These are phyloP conservation scores for Tripterygium wilfordii DNA, from an alignment of 177 flowering plant genomes.

Conservation along the genomic window DNA sequence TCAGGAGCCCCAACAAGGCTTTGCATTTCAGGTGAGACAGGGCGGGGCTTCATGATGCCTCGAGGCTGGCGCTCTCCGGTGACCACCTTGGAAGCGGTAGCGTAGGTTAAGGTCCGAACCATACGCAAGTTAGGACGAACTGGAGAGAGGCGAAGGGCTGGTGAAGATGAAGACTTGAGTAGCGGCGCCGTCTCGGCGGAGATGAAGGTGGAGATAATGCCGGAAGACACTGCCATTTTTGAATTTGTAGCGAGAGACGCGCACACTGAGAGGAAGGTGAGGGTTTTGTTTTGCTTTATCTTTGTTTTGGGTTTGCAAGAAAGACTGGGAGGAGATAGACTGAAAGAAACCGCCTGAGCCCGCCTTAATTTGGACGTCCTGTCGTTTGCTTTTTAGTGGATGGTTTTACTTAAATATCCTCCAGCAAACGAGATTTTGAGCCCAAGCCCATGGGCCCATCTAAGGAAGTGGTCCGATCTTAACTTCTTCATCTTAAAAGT, in stretches of 20 bases:
- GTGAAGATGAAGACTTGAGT: neutral
- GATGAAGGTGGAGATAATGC: slow-evolving; percentile 18
- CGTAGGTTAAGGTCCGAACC: slow-evolving; percentile 25
- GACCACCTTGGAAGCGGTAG: slow-evolving; percentile 41
- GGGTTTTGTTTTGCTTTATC: slow-evolving; percentile 14
- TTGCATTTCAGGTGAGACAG: neutral
- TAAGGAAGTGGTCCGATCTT: too few relatives aligned
- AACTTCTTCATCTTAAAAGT: too few relatives aligned
- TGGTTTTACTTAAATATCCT: too few relatives aligned
- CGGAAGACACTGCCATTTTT: slow-evolving; percentile 28
- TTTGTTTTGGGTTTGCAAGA: too few relatives aligned
- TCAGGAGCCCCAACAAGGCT: neutral
- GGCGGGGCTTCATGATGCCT: neutral
- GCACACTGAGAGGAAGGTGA: neutral
- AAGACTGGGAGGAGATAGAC: too few relatives aligned
- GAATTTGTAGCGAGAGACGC: neutral
- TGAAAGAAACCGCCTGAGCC: neutral
- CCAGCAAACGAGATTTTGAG: too few relatives aligned
- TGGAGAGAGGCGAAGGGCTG: slow-evolving; percentile 6
- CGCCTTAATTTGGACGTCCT: too few relatives aligned
- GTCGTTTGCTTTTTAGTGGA: too few relatives aligned
- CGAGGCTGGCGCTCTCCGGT: slow-evolving; percentile 24
- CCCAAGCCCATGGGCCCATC: too few relatives aligned
- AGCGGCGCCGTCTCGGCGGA: slow-evolving; percentile 14
- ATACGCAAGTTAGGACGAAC: slow-evolving; percentile 16